Evolutionary conservation across 2,329 filamentous ascomycete species (phyloP).

Genomic region (Microascus cirrosus): DNA sequence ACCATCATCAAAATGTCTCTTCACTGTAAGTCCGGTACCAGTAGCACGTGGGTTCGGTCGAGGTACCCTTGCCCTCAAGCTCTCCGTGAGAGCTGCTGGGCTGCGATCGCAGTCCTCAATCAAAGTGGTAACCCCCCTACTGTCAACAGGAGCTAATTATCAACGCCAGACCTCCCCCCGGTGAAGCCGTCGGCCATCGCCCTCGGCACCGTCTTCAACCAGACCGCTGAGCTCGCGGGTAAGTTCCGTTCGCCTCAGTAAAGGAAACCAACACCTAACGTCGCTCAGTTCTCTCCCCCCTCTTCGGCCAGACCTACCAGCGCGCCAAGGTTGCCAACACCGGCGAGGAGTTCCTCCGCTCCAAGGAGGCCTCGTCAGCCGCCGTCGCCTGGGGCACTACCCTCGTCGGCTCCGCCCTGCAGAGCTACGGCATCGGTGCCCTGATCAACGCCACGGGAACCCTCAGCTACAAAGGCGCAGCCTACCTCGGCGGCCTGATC

Average conservation of each 20-base stretch:
- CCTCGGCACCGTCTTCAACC: conserved; percentile 91
- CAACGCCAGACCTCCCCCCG: conserved; percentile 43
- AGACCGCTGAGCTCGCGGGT: conserved; percentile 71
- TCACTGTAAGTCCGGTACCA: conserved; percentile 34
- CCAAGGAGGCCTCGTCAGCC: conserved; percentile 81
- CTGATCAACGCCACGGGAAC: conserved; percentile 92
- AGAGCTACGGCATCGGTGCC: conserved; percentile 82
- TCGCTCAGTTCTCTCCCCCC: conserved; percentile 57
- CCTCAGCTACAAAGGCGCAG: conserved; percentile 91
- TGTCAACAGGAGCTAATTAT: conserved; percentile 2
- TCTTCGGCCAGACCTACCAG: conserved; percentile 93
- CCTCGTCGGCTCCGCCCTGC: conserved; percentile 75
- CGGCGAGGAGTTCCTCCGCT: conserved; percentile 92
- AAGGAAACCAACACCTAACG: not conserved
- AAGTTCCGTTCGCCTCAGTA: conserved; percentile 9
- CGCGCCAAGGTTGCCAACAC: conserved; percentile 83
- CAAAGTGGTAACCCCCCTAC: not conserved
- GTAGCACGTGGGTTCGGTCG: not conserved
- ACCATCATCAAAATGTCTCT: conserved; percentile 20
- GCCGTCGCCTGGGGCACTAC: conserved; percentile 86
- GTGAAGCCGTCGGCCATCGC: conserved; percentile 98
- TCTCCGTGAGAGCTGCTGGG: not conserved
- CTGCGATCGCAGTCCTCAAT: not conserved
- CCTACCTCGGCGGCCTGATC: conserved; percentile 83
- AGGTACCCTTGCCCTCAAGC: not conserved